Conservation (phyloP, 768 basidiomycete genomes). For the Glaciozyma martinii region DNA sequence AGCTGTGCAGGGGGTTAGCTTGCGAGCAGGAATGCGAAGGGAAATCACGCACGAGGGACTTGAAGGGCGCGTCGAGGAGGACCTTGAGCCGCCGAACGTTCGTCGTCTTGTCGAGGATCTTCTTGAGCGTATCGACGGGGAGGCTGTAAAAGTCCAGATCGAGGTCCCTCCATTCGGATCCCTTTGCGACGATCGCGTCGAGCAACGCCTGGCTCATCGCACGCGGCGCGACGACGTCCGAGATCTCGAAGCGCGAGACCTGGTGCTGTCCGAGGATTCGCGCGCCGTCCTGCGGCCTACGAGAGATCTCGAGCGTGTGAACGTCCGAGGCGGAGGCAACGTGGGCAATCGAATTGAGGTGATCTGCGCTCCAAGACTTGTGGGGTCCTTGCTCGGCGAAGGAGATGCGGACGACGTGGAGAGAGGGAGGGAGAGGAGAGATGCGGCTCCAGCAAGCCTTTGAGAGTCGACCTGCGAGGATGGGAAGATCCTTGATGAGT, state of each 20-base stretch:
- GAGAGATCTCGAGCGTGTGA: constrained; percentile 5
- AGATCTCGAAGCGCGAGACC: constrained; percentile 7
- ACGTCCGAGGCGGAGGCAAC: constrained; percentile 5
- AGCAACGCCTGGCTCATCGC: not conserved
- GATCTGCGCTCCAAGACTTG: constrained; percentile 27
- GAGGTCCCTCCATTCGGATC: constrained; percentile 8
- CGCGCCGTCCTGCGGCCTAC: not conserved
- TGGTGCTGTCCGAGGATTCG: constrained; percentile 20
- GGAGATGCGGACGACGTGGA: constrained; percentile 7
- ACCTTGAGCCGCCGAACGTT: constrained; percentile 6
- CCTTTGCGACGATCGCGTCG: constrained; percentile 9
- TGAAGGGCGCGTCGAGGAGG: constrained; percentile 19
- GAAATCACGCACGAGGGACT: constrained; percentile 8
- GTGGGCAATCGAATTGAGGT: constrained; percentile 12
- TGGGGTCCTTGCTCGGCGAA: constrained; percentile 21
- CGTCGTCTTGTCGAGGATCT: constrained; percentile 9
- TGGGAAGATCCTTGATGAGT: not conserved
- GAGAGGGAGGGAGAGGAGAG: constrained; percentile 2
- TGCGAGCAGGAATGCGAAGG: not conserved
- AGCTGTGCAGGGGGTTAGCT: constrained; percentile 3
- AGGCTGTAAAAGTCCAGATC: constrained; percentile 15
- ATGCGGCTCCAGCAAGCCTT: constrained; percentile 16
- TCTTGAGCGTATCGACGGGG: constrained; percentile 13
- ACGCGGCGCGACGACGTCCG: constrained; percentile 1
- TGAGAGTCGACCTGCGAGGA: constrained; percentile 21